Base-by-base conservation (phyloP, 2,329 filamentous ascomycete genomes). In the Xylariaceae sp. region DNA sequence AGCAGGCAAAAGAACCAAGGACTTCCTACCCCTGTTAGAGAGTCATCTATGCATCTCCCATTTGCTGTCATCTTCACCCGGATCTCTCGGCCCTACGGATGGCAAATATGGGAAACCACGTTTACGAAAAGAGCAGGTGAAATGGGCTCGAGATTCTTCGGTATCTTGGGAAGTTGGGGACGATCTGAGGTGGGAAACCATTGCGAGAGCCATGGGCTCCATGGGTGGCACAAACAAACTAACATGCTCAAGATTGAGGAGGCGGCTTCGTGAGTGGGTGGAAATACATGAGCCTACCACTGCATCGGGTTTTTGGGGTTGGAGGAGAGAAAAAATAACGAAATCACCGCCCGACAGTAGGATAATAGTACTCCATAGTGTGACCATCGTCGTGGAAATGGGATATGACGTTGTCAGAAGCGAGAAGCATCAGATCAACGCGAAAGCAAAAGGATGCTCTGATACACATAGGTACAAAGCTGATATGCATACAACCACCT, bases 221-320 rank as follows among this genome's bases (percentile, higher is more conserved):
- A 39, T 23, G 21, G 19, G 42, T 43, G 37, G 38, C 40, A 51
- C 47, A 40, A 33, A 16, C 12, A n/a, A 32, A 22, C 23, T 21
- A 44, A 19, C 23, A 40, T 40, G 42, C 16, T n/a, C n/a, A n/a
- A n/a, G n/a, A 27, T 38, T 42, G 40, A 47, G 32, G 40, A n/a
- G 23, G 34, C 23, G 21, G 17, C 5, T 20, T 19, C 14, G 29
- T 36, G 17, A 32, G 27, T 19, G 32, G 34, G 32, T 22, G 29
- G 23, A 40, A 14, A 3, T 16, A 8, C 3, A 41, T 22, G 27
- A 22, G n/a, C n/a, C n/a, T n/a, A n/a, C n/a, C n/a, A n/a, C n/a
- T n/a, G n/a, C n/a, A 19, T 29, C 34, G 16, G 34, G 2, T 4
- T 10, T 14, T 20, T 25, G 21, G 17, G 16, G 20, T 17, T 17